A percentile compares a stretch with the other conserved stretches of the same genome.
These are phyloP conservation scores for Acanthamoeba castellanii DNA, from an alignment of 208 protist genomes.

Conservation along the genomic window DNA sequence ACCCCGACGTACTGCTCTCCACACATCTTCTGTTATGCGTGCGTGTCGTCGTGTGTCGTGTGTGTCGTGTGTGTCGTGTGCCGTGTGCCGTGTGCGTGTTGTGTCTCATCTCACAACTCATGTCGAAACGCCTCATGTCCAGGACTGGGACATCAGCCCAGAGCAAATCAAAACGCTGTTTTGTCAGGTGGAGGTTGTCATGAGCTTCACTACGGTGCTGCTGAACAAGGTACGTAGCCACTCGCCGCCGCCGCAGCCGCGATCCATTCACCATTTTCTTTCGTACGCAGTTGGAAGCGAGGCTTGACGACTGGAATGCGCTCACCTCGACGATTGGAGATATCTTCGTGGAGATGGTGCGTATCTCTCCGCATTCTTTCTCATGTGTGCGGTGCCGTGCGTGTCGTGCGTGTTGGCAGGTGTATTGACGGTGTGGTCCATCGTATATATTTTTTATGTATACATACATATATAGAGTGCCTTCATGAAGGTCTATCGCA, in stretches of 20 bases:
- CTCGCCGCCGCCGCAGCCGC: too few species aligned
- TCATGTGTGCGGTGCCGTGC: too few species aligned
- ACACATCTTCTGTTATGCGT: background rate
- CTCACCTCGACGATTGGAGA: conserved; percentile 7
- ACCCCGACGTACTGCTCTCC: background rate
- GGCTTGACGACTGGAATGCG: conserved; percentile 62
- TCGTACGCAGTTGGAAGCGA: conserved; percentile 57
- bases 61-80: background rate
- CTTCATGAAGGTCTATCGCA: conserved; percentile 5
- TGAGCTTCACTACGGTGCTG: conserved; percentile 24
- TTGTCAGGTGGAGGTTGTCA: conserved; percentile 31
- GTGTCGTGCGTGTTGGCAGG: background rate
- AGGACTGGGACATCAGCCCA: background rate
- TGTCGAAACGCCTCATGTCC: background rate
- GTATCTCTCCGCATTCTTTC: background rate
- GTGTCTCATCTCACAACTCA: background rate
- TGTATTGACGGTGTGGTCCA: background rate
- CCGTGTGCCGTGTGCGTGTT: too few species aligned
- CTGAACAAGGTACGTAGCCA: background rate
- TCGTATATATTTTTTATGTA: background rate
- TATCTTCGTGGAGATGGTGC: conserved; percentile 70
- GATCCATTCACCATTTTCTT: too few species aligned
- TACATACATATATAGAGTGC: background rate
- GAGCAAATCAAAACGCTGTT: conserved; percentile 13
- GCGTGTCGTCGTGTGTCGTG: background rate